Evolutionary conservation across 2,329 filamentous ascomycete species (phyloP).

Genomic region (Epichloe gansuensis): DNA sequence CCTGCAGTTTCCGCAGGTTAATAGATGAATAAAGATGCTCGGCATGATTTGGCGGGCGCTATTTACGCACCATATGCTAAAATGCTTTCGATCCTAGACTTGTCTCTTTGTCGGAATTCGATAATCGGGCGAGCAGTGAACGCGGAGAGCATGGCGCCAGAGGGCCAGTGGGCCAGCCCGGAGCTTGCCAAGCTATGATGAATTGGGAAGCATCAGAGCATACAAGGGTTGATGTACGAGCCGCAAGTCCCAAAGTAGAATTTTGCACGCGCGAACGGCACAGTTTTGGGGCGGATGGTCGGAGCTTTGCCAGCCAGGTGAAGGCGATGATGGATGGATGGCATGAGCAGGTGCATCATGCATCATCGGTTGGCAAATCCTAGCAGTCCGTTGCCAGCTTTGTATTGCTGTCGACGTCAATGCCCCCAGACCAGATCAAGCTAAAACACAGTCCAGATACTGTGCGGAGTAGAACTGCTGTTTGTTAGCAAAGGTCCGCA

Average conservation of each 20-base stretch:
- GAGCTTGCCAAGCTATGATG: constrained; percentile 19
- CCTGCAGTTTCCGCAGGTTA: constrained; percentile 32
- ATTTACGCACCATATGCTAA: constrained; percentile 62
- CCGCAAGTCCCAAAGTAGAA: background rate
- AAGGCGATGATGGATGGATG: background rate
- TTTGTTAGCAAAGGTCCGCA: too few species aligned
- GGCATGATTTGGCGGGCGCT: background rate
- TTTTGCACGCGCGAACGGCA: background rate
- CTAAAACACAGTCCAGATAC: background rate
- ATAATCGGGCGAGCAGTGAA: constrained; percentile 94
- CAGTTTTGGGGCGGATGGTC: background rate
- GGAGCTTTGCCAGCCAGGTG: background rate
- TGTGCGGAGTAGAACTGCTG: background rate
- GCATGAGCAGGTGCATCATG: too few species aligned
- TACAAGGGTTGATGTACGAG: background rate
- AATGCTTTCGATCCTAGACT: constrained; percentile 93
- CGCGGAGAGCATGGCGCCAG: constrained; percentile 75
- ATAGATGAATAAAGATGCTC: background rate
- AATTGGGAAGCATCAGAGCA: constrained; percentile 11
- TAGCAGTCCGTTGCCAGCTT: background rate
- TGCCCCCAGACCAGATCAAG: background rate
- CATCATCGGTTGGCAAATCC: too few species aligned
- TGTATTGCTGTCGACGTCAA: background rate
- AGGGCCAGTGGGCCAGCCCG: constrained; percentile 30
- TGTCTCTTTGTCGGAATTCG: constrained; percentile 92